phyloP scores from a whole-genome alignment of 805 yeast species.

The Nakazawaea populi region DNA sequence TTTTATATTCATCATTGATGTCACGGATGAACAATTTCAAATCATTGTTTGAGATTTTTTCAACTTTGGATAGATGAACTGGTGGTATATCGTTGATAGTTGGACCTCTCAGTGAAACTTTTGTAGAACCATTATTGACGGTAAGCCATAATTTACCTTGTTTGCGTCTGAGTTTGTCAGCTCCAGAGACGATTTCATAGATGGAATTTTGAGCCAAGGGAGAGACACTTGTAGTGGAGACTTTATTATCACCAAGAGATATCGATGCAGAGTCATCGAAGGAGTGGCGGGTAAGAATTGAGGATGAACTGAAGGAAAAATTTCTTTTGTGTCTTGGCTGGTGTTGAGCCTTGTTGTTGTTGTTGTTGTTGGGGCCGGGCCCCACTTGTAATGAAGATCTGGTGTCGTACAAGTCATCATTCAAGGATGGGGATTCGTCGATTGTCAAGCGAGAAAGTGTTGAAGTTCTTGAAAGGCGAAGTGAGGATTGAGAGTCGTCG shows the following conservation, averaged over 20 bases:
- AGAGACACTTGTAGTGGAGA: constrained; percentile 34
- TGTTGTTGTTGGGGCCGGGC: not conserved
- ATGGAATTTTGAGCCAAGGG: constrained; percentile 74
- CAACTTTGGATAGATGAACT: constrained; percentile 53
- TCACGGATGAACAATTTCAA: constrained; percentile 38
- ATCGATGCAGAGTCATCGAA: constrained; percentile 29
- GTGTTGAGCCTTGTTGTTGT: not conserved
- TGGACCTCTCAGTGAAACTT: constrained; percentile 54
- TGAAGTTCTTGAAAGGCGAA: not conserved
- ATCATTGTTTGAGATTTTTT: constrained; percentile 34
- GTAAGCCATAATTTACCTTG: constrained; percentile 16
- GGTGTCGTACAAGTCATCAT: constrained; percentile 10
- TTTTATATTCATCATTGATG: constrained; percentile 37
- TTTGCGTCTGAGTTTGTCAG: constrained; percentile 33
- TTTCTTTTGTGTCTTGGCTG: constrained; percentile 2
- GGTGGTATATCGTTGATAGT: constrained; percentile 82
- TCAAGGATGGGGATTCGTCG: constrained; percentile 7
- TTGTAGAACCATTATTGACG: constrained; percentile 29
- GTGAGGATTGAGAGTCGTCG: constrained; percentile 1
- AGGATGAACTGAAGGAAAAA: constrained; percentile 10
- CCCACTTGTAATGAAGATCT: constrained; percentile 2
- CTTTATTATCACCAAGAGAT: constrained; percentile 32
- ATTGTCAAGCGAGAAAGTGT: constrained; percentile 5
- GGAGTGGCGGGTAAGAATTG: constrained; percentile 23
- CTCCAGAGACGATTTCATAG: constrained; percentile 64